Evolutionary conservation across 176 grass and related monocot genomes (phyloP), one percentile per base, ranked within the genome.

Genomic region (Aegilops bicornis): DNA sequence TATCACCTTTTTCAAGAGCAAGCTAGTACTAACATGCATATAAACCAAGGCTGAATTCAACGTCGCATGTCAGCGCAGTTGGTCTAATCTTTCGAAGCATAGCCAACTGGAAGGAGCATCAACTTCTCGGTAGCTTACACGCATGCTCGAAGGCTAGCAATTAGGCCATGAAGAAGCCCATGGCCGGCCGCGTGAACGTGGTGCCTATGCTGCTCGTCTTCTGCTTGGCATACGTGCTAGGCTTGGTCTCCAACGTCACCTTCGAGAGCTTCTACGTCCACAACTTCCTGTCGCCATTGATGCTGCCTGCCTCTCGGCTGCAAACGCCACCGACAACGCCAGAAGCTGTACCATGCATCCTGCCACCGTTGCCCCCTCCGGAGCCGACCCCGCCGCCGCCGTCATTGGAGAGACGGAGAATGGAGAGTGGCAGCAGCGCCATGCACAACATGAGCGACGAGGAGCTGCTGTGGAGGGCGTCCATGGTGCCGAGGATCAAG

Each of bases 371-470:
- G 8, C 48, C 67, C 52, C 19, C 54, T 75, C 17, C 39, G 0
- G 11, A 12, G 25, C 25, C 10, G 24, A 24, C 32, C 10, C 25
- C 63, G 0, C 5, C 31, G 2, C 58, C 39, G 0, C 8, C 64
- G 2, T 3, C 50, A 12, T 0, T 2, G 4, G 58, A 84, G 35
- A 45, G 8, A 14, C 71, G 48, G 23, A 8, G 71, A 8, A 68
- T 65, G 79, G 65, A 43, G 16, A 69, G 35, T 8, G 45, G 1
- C 69, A 54, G 1, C 1, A 33, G 56, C 35, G 37, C 36, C 16
- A 70, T 71, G 69, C 89, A 89, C 84, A 89, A 76, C 87, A 94
- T 94, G 89, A 89, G 69, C 9, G 92, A 92, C 82, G 89, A 85
- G 29, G 89, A 94, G 77, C 88, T 94, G 52, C 35, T 87, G 0